Evolutionary conservation across 2,329 filamentous ascomycete genomes (phyloP), one percentile per base, ranked within the genome.

Genomic region (Pseudovirgaria hyperparasitica): DNA sequence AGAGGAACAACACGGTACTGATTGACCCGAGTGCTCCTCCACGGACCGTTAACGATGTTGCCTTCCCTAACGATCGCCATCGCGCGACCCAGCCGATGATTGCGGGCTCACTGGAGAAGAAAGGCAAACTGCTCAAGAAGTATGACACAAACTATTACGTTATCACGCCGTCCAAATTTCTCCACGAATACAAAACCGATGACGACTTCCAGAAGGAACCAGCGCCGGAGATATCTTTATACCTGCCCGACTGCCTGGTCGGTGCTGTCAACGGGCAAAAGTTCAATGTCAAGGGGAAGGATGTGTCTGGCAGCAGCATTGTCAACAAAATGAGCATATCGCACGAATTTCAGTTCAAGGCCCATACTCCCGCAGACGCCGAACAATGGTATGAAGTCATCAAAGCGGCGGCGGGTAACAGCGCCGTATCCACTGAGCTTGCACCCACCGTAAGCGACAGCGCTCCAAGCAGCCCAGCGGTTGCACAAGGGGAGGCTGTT

Each of bases 121-220:
- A 93, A 60, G 84, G 79, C 35, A 80, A 85, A 42, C 80, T 92
- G 54, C 76, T 92, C 57, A 71, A 84, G 43, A 67, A 78, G 57
- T 90, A 82, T 55, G 76, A 73, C 36, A 72, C 80, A 0, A 73
- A 71, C 30, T 93, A 92, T 65, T 98, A 93, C 49, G 87, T 90
- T 30, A 73, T 96, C 25, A 92, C 85, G 0, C 80, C 84, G 0
- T 71, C 81, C 31, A 84, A 82, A 46, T 98, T 78, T 58, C 60
- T 98, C 32, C 90, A 98, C 60, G 86, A 94, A 55, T 98, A 92
- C 67, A 92, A 92, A 59, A 85, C 92, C 46, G 79, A 82, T 48
- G 87, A 96, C 45, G 68, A 76, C 43, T 67, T 72, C 46, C 60
- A 59, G 31, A 65, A 72, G 43, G 82, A 92, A 35, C 82, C 84